Evolutionary conservation across 1,284 basidiomycete genomes (phyloP).

Genomic region (Cronartium quercuum): DNA sequence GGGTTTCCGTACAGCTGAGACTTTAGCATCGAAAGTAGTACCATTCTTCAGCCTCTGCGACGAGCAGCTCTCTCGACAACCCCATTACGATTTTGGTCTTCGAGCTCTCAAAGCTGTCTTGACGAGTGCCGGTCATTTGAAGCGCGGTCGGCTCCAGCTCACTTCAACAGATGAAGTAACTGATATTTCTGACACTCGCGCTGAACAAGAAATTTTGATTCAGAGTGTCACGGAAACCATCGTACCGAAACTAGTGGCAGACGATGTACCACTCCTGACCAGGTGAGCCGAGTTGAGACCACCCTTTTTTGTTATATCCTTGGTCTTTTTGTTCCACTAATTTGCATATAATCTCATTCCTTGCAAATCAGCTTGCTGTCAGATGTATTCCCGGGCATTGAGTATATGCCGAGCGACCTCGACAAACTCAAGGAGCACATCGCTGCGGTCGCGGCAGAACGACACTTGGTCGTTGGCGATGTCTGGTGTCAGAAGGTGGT

Average conservation of each 20-base stretch:
- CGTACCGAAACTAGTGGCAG: constrained; percentile 93
- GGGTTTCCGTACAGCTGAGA: constrained; percentile 95
- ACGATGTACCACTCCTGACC: constrained; percentile 88
- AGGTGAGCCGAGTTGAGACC: constrained; percentile 56
- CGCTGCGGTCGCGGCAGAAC: constrained; percentile 75
- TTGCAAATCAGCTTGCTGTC: constrained; percentile 65
- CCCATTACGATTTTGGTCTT: constrained; percentile 98
- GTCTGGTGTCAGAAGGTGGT: constrained; percentile 93
- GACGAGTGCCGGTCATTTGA: constrained; percentile 92
- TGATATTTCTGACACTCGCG: constrained; percentile 63
- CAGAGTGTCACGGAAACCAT: constrained; percentile 99
- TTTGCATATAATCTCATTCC: neutral
- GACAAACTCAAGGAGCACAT: constrained; percentile 78
- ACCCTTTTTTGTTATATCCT: neutral
- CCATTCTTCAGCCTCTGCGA: constrained; percentile 98
- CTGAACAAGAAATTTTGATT: constrained; percentile 93
- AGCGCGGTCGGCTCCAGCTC: constrained; percentile 71
- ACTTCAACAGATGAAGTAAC: constrained; percentile 51
- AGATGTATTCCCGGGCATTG: constrained; percentile 95
- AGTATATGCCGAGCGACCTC: constrained; percentile 81
- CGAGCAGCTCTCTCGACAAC: constrained; percentile 92
- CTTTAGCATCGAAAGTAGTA: constrained; percentile 91
- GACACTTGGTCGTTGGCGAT: constrained; percentile 74
- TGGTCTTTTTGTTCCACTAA: neutral
- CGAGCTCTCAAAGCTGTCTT: constrained; percentile 95